Evolutionary conservation across 768 basidiomycete species (phyloP).

Genomic region (Boletus reticulatus): DNA sequence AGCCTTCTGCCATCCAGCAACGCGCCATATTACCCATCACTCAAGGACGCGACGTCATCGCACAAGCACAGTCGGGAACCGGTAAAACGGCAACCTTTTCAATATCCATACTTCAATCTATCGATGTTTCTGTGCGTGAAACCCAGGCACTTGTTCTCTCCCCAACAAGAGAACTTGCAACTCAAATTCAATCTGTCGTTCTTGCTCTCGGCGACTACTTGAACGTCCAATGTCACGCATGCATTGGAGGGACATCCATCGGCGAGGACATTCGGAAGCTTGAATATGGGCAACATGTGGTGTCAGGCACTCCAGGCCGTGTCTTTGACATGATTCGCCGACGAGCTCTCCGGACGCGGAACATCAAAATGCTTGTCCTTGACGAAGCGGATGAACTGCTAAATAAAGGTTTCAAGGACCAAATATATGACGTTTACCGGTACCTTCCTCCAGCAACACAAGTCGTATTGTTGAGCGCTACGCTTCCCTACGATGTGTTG

Average conservation of each 20-base stretch:
- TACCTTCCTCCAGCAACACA: slow-evolving; percentile 97
- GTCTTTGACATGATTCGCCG: slow-evolving; percentile 99
- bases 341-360: slow-evolving; percentile 87
- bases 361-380: slow-evolving; percentile 96
- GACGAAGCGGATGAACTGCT: slow-evolving; percentile 96
- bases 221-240: slow-evolving; percentile 98
- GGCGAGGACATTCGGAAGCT: slow-evolving; percentile 97
- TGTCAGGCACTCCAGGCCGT: slow-evolving; percentile 95
- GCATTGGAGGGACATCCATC: slow-evolving; percentile 96
- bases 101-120: slow-evolving; percentile 96
- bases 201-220: slow-evolving; percentile 97
- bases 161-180: slow-evolving; percentile 97
- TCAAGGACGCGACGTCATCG: slow-evolving; percentile 96
- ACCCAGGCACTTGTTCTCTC: slow-evolving; percentile 96
- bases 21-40: slow-evolving; percentile 96
- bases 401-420: slow-evolving; percentile 98
- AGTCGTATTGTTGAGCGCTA: slow-evolving; percentile 94
- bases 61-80: slow-evolving; percentile 98
- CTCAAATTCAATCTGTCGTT: slow-evolving; percentile 98
- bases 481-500: slow-evolving; percentile 92
- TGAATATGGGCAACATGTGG: slow-evolving; percentile 96
- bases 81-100: slow-evolving; percentile 99
- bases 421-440: slow-evolving; percentile 98
- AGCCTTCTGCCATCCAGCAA: slow-evolving; percentile 98
- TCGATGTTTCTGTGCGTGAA: slow-evolving; percentile 92